Evolutionary conservation across 2,329 filamentous ascomycete genomes (phyloP).

Genomic region (Alternaria consortialis): DNA sequence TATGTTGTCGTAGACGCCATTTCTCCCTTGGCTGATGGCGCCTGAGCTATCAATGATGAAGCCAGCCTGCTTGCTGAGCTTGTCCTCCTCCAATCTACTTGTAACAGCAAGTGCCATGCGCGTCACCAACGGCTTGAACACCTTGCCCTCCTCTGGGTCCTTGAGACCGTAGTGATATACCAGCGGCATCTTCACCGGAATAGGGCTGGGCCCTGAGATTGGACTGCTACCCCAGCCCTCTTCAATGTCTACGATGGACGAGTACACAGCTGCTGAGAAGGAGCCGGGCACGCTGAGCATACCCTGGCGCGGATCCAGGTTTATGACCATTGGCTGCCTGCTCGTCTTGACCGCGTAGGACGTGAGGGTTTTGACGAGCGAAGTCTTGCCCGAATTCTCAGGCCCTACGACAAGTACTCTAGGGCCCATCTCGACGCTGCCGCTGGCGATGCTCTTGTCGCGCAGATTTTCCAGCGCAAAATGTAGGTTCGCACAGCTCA

Average conservation of each 20-base stretch:
- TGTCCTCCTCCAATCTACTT: slow-evolving; percentile 79
- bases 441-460: slow-evolving; percentile 61
- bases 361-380: slow-evolving; percentile 77
- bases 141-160: slow-evolving; percentile 71
- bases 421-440: slow-evolving; percentile 66
- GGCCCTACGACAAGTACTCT: slow-evolving; percentile 86
- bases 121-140: slow-evolving; percentile 79
- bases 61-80: slow-evolving; percentile 74
- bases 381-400: slow-evolving; percentile 83
- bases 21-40: slow-evolving; percentile 70
- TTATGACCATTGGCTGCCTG: slow-evolving; percentile 81
- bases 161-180: slow-evolving; percentile 87
- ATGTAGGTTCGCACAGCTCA: slow-evolving; percentile 84
- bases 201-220: slow-evolving; percentile 85
- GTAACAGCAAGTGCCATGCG: slow-evolving; percentile 81
- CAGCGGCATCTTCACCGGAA: slow-evolving; percentile 90
- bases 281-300: slow-evolving; percentile 70
- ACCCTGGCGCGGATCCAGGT: slow-evolving; percentile 80
- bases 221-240: slow-evolving; percentile 90
- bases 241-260: slow-evolving; percentile 86
- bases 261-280: slow-evolving; percentile 85
- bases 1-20: slow-evolving; percentile 76
- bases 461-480: slow-evolving; percentile 82
- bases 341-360: slow-evolving; percentile 80
- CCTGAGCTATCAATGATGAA: slow-evolving; percentile 87